Conservation (phyloP, 345 rosid genomes). For the Rhizophora mangle region DNA sequence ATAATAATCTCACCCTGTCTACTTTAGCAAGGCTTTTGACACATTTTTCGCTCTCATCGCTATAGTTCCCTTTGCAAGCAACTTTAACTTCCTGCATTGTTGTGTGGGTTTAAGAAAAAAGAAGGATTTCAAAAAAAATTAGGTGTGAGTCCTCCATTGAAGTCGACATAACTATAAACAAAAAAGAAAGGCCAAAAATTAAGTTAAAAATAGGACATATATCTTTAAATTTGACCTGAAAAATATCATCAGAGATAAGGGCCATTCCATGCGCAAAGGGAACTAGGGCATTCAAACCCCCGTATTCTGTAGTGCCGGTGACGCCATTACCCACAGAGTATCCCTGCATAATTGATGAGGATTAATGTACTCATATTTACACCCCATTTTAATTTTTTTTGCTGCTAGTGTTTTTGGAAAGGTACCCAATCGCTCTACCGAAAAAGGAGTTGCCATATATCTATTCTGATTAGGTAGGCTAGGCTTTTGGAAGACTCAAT, state of each 20-base stretch:
- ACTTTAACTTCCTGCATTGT: slow-evolving; percentile 18
- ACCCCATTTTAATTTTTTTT: too few relatives aligned
- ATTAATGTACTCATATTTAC: neutral
- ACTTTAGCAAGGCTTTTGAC: slow-evolving; percentile 14
- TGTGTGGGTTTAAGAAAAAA: too few relatives aligned
- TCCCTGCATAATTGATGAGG: slow-evolving; percentile 26
- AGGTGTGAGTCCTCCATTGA: neutral
- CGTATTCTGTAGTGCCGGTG: slow-evolving; percentile 12
- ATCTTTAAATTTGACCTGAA: slow-evolving; percentile 15
- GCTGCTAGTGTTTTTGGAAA: too few relatives aligned
- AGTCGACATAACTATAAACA: neutral
- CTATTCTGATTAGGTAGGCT: too few relatives aligned
- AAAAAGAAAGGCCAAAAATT: neutral
- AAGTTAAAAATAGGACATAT: too few relatives aligned
- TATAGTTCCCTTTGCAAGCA: slow-evolving; percentile 36
- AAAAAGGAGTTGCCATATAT: too few relatives aligned
- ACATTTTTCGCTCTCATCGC: slow-evolving; percentile 19
- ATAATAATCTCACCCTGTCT: slow-evolving; percentile 18
- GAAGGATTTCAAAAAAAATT: too few relatives aligned
- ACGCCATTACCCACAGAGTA: slow-evolving; percentile 46
- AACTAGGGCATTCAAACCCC: slow-evolving; percentile 20
- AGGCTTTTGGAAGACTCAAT: too few relatives aligned
- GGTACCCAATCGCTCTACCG: too few relatives aligned
- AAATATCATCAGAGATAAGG: slow-evolving; percentile 36
- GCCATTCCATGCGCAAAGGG: slow-evolving; percentile 48